Percentiles rank a stretch among this genome's conserved stretches.
Evolutionary conservation across 148 eudicot species (phyloP).

Genomic region (Fallopia convolvulus): DNA sequence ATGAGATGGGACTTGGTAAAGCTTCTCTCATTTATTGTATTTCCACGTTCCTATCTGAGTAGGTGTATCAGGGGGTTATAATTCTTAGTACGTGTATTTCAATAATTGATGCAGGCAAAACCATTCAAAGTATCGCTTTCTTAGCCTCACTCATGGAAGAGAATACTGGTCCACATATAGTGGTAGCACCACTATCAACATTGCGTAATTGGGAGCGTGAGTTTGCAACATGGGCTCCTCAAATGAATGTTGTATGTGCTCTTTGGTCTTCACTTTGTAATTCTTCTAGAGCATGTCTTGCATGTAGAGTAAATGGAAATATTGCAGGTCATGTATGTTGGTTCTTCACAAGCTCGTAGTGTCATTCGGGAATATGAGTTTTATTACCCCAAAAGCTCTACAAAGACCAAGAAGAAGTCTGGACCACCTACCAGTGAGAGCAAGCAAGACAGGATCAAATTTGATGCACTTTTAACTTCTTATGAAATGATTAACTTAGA

Average conservation of each 20-base stretch:
- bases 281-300: conserved; percentile 15
- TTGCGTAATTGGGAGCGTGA: conserved; percentile 99
- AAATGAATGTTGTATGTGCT: conserved; percentile 89
- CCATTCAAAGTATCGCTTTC: conserved; percentile 96
- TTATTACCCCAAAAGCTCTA: conserved; percentile 63
- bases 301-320: conserved; percentile 16
- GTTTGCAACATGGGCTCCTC: conserved; percentile 98
- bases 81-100: background rate
- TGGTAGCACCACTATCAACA: conserved; percentile 96
- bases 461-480: conserved; percentile 89
- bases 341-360: conserved; percentile 73
- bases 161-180: conserved; percentile 63
- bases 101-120: conserved; percentile 63
- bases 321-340: conserved; percentile 92
- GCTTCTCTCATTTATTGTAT: background rate
- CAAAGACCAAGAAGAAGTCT: conserved; percentile 74
- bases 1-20: conserved; percentile 98
- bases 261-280: background rate
- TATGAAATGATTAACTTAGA: conserved; percentile 94
- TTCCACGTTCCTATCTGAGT: background rate
- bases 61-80: background rate
- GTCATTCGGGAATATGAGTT: conserved; percentile 81
- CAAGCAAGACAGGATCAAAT: conserved; percentile 89
- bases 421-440: conserved; percentile 49
- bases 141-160: conserved; percentile 77